phyloP scores from a whole-genome alignment of 2,329 filamentous ascomycete species.

The Aspergillus neotritici region DNA sequence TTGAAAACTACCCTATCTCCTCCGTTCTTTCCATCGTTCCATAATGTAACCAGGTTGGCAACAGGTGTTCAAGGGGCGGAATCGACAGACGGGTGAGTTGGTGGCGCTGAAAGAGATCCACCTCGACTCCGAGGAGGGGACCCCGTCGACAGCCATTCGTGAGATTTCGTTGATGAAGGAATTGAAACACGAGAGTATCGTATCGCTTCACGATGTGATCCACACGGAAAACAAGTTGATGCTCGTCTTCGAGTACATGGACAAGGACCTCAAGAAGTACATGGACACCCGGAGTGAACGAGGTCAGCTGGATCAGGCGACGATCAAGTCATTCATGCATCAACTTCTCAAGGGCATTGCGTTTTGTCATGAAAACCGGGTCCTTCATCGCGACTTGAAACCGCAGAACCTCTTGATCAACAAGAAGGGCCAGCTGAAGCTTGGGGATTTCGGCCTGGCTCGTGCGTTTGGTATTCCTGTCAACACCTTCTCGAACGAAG shows the following conservation, averaged over 20 bases:
- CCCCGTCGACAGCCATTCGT: slow-evolving; percentile 91
- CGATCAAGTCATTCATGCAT: slow-evolving; percentile 99
- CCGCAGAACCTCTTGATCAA: slow-evolving; percentile 97
- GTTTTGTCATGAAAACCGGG: slow-evolving; percentile 95
- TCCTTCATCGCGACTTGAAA: slow-evolving; percentile 91
- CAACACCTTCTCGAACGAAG: slow-evolving; percentile 97
- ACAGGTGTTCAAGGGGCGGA: slow-evolving; percentile 96
- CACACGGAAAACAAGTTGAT: slow-evolving; percentile 99
- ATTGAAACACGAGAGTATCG: slow-evolving; percentile 97
- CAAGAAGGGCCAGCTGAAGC: slow-evolving; percentile 79
- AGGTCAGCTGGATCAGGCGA: slow-evolving; percentile 78
- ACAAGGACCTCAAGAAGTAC: slow-evolving; percentile 95
- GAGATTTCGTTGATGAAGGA: slow-evolving; percentile 99
- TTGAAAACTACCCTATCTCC: too few relatives aligned
- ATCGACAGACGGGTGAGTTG: slow-evolving; percentile 91
- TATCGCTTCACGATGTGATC: slow-evolving; percentile 95
- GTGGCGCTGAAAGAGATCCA: slow-evolving; percentile 98
- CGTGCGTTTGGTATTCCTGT: slow-evolving; percentile 94
- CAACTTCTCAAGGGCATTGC: slow-evolving; percentile 92
- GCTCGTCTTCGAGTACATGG: slow-evolving; percentile 99
- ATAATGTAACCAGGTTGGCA: background rate
- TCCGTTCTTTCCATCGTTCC: too few relatives aligned
- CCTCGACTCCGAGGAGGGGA: slow-evolving; percentile 96
- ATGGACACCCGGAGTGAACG: slow-evolving; percentile 92
- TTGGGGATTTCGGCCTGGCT: slow-evolving; percentile 90